Base-by-base conservation (phyloP, 345 rosid species). In the Camelina sativa region DNA sequence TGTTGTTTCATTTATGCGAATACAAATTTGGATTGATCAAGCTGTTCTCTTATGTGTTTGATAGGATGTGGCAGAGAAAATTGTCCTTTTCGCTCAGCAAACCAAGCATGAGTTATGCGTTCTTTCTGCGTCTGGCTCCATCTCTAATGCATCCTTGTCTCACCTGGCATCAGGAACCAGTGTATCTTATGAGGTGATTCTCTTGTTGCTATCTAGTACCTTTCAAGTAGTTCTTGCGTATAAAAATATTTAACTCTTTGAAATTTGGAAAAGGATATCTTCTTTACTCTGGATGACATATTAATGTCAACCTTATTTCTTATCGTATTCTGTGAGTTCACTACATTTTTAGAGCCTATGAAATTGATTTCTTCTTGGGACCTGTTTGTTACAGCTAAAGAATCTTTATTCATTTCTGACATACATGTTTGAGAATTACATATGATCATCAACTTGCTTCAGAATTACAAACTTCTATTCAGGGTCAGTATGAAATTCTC, bases 401-500 rank as follows among this genome's bases (percentile, higher is more conserved):
- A 60, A 51, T 60, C 62, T 37, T 55, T 28, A 54, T 20, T 19
- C 25, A 35, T 35, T 54, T 56, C 16, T 30, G 47, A 40, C 53
- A 30, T 25, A 28, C 64, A 54, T 62, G 55, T 50, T 62, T 55
- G 46, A 62, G 51, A 46, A 53, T 57, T 80, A 51, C 68, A 65
- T 70, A 57, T 50, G 59, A 48, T 59, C 34, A 75, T 68, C 55
- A 61, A 52, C 22, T 56, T 48, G 63, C 55, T 77, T 65, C 43
- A 58, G 41, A 72, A 52, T 53, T 66, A 13, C 61, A 6, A 76
- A 64, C 69, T 63, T 75, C 65, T 50, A 57, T 54, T 73, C 80
- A 94, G 99, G 99, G 99, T 70, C 89, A 80, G 74, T 92, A 85
- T 79, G 97, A 92, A 76, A 90, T 94, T 54, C 65, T 94, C 53